These are phyloP conservation scores for Hyphodiscus sp. DNA, from an alignment of 2,329 filamentous ascomycete species.

Conservation along the genomic window DNA sequence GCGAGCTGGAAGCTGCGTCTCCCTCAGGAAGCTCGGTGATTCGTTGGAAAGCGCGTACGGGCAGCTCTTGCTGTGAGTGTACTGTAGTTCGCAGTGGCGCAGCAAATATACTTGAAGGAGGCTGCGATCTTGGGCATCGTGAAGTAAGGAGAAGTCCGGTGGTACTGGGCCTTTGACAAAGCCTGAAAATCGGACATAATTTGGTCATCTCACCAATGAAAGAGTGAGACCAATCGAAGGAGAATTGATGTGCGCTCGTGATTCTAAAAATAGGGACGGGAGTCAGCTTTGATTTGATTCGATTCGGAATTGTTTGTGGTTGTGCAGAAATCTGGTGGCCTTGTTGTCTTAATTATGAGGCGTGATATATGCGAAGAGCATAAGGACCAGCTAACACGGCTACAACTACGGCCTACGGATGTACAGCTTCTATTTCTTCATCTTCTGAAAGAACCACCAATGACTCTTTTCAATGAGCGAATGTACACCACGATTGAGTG, in stretches of 20 bases:
- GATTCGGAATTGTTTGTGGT: not conserved
- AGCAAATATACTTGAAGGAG: not conserved
- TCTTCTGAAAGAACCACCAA: not conserved
- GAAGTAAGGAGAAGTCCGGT: not conserved
- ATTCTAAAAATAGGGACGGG: not conserved
- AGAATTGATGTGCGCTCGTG: not conserved
- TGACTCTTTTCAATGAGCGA: not conserved
- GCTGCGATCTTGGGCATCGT: conserved; percentile 2
- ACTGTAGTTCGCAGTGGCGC: conserved; percentile 1
- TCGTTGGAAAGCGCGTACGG: conserved; percentile 6
- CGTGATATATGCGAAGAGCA: not conserved
- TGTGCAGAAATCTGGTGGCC: not conserved
- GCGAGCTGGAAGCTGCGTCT: conserved; percentile 2
- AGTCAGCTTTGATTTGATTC: not conserved
- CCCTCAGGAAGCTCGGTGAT: conserved; percentile 18
- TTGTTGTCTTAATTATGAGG: not conserved
- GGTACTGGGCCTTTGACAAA: conserved; percentile 5
- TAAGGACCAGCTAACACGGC: not conserved
- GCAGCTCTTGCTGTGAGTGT: not conserved
- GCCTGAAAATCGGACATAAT: conserved; percentile 7
- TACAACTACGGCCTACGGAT: too few relatives aligned
- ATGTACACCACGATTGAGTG: not conserved
- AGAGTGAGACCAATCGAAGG: not conserved
- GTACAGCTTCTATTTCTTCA: not conserved
- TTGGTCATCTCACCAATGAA: conserved; percentile 8